Evolutionary conservation across 495 filamentous ascomycete genomes (phyloP), one percentile per base, ranked within the genome.

Genomic region (Annulohypoxylon nitens): DNA sequence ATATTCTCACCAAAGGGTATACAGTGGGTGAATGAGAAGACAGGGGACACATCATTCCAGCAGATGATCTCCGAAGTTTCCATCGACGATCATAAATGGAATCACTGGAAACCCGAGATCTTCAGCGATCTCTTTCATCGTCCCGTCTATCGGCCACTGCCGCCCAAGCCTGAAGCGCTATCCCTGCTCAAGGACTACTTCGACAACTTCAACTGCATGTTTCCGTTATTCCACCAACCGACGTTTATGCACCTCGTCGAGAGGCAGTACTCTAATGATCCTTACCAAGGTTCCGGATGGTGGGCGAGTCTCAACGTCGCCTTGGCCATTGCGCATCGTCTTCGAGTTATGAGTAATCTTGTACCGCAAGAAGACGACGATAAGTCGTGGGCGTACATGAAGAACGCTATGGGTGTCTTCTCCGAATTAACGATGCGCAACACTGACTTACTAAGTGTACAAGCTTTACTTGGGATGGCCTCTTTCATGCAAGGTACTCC

Each of bases 1-100:
- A 99, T 99, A 67, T 97, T 97, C 83, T 98, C 95, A 2, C 96
- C 96, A 14, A 97, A 97, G 78, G 96, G 96, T 60, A 96, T 99
- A 55, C 93, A 97, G 80, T 99, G 96, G 96, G 95, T 99, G 54
- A 99, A 97, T 73, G 92, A 97, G 71, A 98, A 97, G 83, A 98
- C 94, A 47, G 96, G 96, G 16, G 97, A 99, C 75, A 90, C 81
- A 11, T 97, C 94, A 0, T 99, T 99, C 80, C 93, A 97, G 80
- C 90, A 94, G 36, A 98, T 98, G 96, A 97, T 99, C 33, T 91
- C 93, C 1, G 89, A 90, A 47, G 85, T 89, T 26, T 91, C 90
- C 16, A 87, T 93, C 10, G 92, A 97, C 68, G 93, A 97, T 70
- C 92, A 94, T 76, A 97, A 95, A 79, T 97, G 93, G 93, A 92